These are phyloP conservation scores for Decorospora gaudefroyi DNA, from an alignment of 2,329 filamentous ascomycete genomes.

Conservation along the genomic window DNA sequence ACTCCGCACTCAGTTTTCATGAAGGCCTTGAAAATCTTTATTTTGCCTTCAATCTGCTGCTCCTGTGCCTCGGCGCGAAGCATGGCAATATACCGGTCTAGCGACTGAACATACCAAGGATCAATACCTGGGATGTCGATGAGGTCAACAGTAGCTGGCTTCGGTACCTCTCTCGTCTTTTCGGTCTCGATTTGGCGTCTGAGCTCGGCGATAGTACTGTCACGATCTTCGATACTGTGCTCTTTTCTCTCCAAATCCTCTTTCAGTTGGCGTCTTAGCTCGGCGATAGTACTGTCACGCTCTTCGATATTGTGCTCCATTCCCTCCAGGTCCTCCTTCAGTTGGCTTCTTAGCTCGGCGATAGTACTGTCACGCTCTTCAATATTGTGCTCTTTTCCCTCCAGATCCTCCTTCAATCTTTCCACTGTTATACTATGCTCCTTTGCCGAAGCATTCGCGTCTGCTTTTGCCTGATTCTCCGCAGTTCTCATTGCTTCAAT, in stretches of 20 bases:
- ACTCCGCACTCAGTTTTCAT: constrained; percentile 42
- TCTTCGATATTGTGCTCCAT: constrained; percentile 22
- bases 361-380: constrained; percentile 7
- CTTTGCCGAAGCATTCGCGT: constrained; percentile 28
- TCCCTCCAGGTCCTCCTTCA: constrained; percentile 43
- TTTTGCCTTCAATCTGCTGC: constrained; percentile 57
- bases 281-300: constrained; percentile 6
- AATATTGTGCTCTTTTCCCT: constrained; percentile 32
- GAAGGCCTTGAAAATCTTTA: constrained; percentile 59
- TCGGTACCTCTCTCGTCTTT: constrained; percentile 26
- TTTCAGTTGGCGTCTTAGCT: constrained; percentile 9
- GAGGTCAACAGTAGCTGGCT: constrained; percentile 39
- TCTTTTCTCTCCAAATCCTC: constrained; percentile 40
- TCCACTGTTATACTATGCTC: constrained; percentile 40
- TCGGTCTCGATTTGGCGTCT: constrained; percentile 35
- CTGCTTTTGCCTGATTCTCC: constrained; percentile 27
- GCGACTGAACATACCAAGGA: constrained; percentile 61
- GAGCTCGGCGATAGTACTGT: constrained; percentile 29
- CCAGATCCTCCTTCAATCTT: constrained; percentile 40
- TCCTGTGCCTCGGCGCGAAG: constrained; percentile 55
- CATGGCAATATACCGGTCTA: constrained; percentile 61
- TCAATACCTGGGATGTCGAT: constrained; percentile 62
- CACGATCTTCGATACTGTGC: constrained; percentile 37
- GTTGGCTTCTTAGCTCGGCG: constrained; percentile 8
- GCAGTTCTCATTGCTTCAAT: constrained; percentile 25